Base-by-base conservation (phyloP, 495 filamentous ascomycete species). In the Penicillium argentinense region DNA sequence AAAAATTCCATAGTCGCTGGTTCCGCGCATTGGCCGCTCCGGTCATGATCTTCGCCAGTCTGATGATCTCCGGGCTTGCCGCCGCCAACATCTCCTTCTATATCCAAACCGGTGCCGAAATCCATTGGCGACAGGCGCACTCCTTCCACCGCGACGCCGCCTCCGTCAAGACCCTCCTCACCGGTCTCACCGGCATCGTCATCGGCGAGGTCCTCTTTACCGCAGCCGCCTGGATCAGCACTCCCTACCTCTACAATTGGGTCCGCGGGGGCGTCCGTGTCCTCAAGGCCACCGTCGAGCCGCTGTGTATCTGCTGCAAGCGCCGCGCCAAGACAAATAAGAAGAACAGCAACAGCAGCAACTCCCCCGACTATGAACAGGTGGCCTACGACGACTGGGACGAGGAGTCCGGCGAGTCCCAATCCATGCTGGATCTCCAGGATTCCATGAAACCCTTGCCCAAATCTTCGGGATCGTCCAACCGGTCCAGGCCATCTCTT, bases 71-170 rank as follows among this genome's bases (percentile, higher is more conserved):
- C 9, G 41, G 36, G 7, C 44, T 64, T n/a, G 42, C 59, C 14
- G 53, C 59, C 5, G 56, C 61, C 34, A 67, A 64, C 25, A 62
- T 58, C 25, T 67, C 57, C 29, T 67, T 67, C 44, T 67, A 59
- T 24, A 25, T 49, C 19, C 38, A 50, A 28, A 67, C 54, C 9
- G 63, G 63, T 25, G 56, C 60, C 14, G 63, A 67, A 27, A 62
- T 67, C 18, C 63, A 64, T 28, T 67, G 63, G 63, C 58, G 58
- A 57, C 56, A 64, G 39, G 58, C 56, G 5, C 52, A 51, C 19
- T 44, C 28, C 39, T 62, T 64, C 46, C 52, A 59, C 19, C 44
- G 63, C 18, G 60, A 67, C 38, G 45, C 46, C 6, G 58, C 60
- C 16, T 43, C 53, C 2, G 28, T 62, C 47, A 62, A 60, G 30